phyloP scores from a whole-genome alignment of 2,329 filamentous ascomycete species.

The Sclerotinia trifoliorum region DNA sequence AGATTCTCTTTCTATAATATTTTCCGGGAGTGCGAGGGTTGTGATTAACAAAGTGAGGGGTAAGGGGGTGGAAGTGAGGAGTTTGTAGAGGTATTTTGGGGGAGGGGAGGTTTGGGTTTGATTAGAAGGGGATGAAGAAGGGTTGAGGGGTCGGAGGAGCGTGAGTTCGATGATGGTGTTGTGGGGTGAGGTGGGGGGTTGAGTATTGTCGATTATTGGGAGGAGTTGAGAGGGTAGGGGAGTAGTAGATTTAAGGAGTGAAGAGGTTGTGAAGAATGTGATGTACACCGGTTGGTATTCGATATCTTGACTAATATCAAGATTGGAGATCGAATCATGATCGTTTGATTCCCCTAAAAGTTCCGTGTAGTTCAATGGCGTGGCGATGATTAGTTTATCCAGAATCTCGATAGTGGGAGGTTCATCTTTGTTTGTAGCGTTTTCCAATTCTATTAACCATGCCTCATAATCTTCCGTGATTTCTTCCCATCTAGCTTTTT shows the following conservation, averaged over 20 bases:
- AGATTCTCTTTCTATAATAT: not conserved
- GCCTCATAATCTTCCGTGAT: not conserved
- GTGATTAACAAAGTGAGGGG: not conserved
- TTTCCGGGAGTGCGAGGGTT: not conserved
- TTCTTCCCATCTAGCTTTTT: not conserved
- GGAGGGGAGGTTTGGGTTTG: not conserved
- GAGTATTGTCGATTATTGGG: not conserved
- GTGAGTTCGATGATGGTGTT: constrained; percentile 5
- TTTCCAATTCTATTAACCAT: constrained; percentile 5
- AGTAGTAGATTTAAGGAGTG: not conserved
- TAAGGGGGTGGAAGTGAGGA: not conserved
- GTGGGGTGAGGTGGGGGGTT: not conserved
- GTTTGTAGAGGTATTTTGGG: not conserved
- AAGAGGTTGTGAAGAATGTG: not conserved
- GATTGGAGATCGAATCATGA: not conserved
- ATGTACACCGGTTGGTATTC: not conserved
- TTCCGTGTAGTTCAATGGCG: not conserved
- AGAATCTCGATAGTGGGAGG: not conserved
- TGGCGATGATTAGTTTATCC: constrained; percentile 8
- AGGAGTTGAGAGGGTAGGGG: constrained; percentile 6
- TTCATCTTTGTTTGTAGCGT: too few relatives aligned
- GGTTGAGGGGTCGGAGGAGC: not conserved
- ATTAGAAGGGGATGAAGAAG: not conserved
- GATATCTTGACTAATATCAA: not conserved
- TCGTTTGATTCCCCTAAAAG: not conserved